Conservation (phyloP, 2,329 filamentous ascomycete species). For the Davidsoniella neocaledoniae region DNA sequence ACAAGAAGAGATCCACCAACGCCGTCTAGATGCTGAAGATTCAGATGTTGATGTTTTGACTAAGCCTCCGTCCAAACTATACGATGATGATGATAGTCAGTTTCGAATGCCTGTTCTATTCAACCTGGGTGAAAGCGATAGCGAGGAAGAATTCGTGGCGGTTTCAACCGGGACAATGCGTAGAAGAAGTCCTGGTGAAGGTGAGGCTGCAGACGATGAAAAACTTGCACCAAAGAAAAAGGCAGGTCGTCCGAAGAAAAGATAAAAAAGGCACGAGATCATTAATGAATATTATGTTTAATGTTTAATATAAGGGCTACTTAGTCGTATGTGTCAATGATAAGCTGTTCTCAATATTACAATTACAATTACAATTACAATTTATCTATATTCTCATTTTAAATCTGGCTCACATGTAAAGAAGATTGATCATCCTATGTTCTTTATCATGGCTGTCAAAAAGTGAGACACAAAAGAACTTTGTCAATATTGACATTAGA, state of each 20-base stretch:
- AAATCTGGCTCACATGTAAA: no score
- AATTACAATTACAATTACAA: no score
- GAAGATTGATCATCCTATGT: no score
- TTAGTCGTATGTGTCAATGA: no score
- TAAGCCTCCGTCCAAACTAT: constrained; percentile 47
- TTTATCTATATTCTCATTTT: no score
- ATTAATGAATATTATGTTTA: not conserved
- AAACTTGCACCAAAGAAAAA: constrained; percentile 25
- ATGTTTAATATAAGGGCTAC: no score
- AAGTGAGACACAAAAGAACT: no score
- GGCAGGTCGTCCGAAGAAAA: constrained; percentile 27
- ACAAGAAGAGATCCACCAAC: constrained; percentile 82
- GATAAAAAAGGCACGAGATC: constrained; percentile 12
- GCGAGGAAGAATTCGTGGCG: constrained; percentile 69
- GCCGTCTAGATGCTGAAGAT: constrained; percentile 78
- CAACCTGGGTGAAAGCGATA: constrained; percentile 84
- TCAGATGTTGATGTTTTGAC: constrained; percentile 85
- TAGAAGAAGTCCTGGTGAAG: constrained; percentile 63
- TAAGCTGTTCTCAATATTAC: no score
- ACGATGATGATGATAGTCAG: constrained; percentile 40
- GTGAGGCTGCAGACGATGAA: constrained; percentile 40
- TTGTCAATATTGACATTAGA: no score
- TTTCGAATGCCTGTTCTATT: constrained; percentile 91
- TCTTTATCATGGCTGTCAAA: no score
- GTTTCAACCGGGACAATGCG: constrained; percentile 68